These are phyloP conservation scores for Auriscalpium orientale DNA, from an alignment of 768 basidiomycete genomes.

Conservation along the genomic window DNA sequence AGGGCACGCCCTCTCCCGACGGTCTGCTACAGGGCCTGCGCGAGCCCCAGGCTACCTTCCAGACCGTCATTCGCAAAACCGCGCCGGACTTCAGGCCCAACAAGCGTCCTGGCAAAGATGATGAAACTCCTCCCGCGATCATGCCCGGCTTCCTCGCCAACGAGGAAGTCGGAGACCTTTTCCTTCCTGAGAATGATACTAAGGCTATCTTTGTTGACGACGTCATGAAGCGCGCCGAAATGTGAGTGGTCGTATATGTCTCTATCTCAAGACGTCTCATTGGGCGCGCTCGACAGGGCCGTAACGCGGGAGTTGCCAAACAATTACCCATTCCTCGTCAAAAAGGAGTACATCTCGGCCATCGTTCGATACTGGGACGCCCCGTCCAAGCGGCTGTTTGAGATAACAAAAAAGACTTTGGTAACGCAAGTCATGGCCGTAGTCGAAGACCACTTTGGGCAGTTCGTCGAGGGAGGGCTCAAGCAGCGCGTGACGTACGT, in stretches of 20 bases:
- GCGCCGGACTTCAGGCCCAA: slow-evolving; percentile 52
- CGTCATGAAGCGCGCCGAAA: slow-evolving; percentile 33
- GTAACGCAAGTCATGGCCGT: slow-evolving; percentile 5
- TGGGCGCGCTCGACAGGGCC: slow-evolving; percentile 31
- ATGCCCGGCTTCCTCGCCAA: slow-evolving; percentile 25
- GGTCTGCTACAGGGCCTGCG: slow-evolving; percentile 51
- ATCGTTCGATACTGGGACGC: slow-evolving; percentile 13
- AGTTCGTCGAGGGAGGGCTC: slow-evolving; percentile 15
- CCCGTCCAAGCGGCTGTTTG: slow-evolving; percentile 16
- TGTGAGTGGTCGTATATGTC: slow-evolving; percentile 26
- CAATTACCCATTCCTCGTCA: slow-evolving; percentile 43
- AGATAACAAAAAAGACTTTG: slow-evolving; percentile 11
- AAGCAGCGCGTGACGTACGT: too few relatives aligned
- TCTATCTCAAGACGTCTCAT: not conserved
- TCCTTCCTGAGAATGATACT: not conserved
- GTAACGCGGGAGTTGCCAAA: slow-evolving; percentile 63
- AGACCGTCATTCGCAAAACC: slow-evolving; percentile 36
- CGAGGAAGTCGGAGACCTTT: slow-evolving; percentile 32
- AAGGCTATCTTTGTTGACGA: slow-evolving; percentile 39
- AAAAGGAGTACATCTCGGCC: slow-evolving; percentile 13
- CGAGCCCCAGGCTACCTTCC: slow-evolving; percentile 38
- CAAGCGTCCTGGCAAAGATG: slow-evolving; percentile 13
- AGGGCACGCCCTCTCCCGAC: slow-evolving; percentile 41
- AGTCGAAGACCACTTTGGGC: slow-evolving; percentile 16
- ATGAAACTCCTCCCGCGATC: too few relatives aligned